Percentiles rank a stretch among this genome's conserved stretches.
Evolutionary conservation across 257 asterid genomes (phyloP).

Genomic region (Nicotiana sylvestris): DNA sequence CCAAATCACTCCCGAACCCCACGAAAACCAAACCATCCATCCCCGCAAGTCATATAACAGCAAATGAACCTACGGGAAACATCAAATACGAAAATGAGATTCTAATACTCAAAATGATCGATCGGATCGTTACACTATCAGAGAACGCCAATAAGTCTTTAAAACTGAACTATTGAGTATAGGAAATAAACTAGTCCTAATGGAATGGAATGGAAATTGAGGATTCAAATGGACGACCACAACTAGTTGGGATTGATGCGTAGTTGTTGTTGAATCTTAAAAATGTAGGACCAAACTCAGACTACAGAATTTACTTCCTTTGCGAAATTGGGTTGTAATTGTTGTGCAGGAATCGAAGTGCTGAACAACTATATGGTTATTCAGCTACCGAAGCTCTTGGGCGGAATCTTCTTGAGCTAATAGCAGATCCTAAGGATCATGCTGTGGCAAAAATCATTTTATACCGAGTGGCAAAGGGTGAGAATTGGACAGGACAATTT

Average conservation of each 20-base stretch:
- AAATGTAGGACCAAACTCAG: not conserved
- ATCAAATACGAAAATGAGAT: too few species aligned
- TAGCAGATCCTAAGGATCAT: slow-evolving; percentile 42
- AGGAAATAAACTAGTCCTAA: not conserved
- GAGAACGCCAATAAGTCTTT: too few species aligned
- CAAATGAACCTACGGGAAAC: too few species aligned
- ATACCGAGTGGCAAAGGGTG: slow-evolving; percentile 49
- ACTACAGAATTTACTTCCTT: not conserved
- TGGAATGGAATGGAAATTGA: not conserved
- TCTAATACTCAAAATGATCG: too few species aligned
- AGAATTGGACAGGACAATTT: slow-evolving; percentile 82
- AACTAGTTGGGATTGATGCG: not conserved
- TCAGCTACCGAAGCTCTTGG: slow-evolving; percentile 72
- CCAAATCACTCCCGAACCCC: too few species aligned
- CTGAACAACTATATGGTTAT: slow-evolving; percentile 72
- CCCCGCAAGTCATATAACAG: too few species aligned
- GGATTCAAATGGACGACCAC: not conserved
- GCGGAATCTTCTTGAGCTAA: slow-evolving; percentile 44
- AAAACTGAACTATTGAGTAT: not conserved
- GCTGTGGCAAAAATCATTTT: slow-evolving; percentile 46
- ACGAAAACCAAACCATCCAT: too few species aligned
- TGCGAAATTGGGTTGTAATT: not conserved
- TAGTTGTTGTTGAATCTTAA: slow-evolving; percentile 4
- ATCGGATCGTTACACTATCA: too few species aligned
- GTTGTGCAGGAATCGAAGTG: slow-evolving; percentile 68